These are phyloP conservation scores for Aspergillus bombycis DNA, from an alignment of 2,329 filamentous ascomycete species.

Conservation along the genomic window DNA sequence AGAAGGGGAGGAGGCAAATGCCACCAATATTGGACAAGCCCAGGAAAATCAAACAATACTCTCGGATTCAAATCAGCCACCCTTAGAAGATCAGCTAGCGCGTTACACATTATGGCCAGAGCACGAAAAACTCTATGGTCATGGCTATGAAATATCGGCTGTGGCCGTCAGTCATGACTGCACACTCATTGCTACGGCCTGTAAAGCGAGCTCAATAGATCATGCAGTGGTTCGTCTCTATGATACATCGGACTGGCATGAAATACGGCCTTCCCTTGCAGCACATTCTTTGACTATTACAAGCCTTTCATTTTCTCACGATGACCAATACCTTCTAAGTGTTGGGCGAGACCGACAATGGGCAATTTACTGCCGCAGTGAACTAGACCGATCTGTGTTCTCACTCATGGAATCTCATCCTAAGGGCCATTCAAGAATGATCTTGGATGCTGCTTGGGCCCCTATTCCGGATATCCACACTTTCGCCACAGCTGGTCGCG, in stretches of 20 bases:
- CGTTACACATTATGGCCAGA: conserved; percentile 95
- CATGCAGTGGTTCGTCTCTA: conserved; percentile 94
- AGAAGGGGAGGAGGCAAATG: conserved; percentile 47
- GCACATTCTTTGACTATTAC: conserved; percentile 87
- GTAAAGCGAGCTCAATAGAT: conserved; percentile 87
- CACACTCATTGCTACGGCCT: conserved; percentile 81
- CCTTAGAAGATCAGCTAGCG: conserved; percentile 85
- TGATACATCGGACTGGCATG: conserved; percentile 83
- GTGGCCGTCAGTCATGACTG: conserved; percentile 78
- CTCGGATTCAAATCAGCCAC: conserved; percentile 71
- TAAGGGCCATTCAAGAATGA: conserved; percentile 91
- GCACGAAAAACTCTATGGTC: conserved; percentile 93
- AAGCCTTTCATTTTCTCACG: conserved; percentile 74
- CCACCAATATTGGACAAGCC: conserved; percentile 27
- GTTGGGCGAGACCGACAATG: conserved; percentile 92
- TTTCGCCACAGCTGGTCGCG: conserved; percentile 88
- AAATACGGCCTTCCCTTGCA: conserved; percentile 79
- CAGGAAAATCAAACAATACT: conserved; percentile 26
- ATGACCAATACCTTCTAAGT: conserved; percentile 77
- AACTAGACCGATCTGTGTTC: conserved; percentile 52
- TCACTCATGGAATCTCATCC: conserved; percentile 66
- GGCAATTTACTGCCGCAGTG: conserved; percentile 71
- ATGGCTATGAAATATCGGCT: conserved; percentile 94
- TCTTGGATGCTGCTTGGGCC: conserved; percentile 85
- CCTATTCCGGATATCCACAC: conserved; percentile 50